Base-by-base conservation (phyloP, 2,329 filamentous ascomycete species). In the Exophiala oligosperma region DNA sequence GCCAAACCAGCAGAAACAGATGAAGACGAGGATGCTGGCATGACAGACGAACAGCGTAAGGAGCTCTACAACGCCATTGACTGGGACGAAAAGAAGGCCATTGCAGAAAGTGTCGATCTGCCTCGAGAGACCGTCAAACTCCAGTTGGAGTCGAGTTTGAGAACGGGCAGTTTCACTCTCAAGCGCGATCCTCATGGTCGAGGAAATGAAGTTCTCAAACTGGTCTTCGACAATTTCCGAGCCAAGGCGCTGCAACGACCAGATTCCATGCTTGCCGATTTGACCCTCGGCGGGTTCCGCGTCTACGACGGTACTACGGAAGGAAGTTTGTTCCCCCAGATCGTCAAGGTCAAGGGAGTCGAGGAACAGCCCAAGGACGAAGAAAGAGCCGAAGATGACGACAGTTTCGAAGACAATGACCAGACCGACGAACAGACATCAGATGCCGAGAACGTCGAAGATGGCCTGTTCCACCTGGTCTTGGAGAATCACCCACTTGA, bases 51-150 rank as follows among this genome's bases (percentile, higher is more conserved):
- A 73, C 92, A 99, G 72, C 88, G 93, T 43, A 92, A 97, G 72
- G 93, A 99, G 74, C 83, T 99, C 8, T 99, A 97, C 73, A 89
- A 95, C 66, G 95, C 91, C 50, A 99, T 99, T 68, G 94, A 97
- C 68, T 99, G 93, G 87, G 91, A 99, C 62, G 94, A 99, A 74
- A 97, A 97, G 78, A 87, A 92, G 60, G 90, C 89, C 1, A 82
- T 99, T 40, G 82, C 91, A 0, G 92, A 96, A 65, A 88, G 89
- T 43, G 87, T 99, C 2, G 94, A 99, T 66, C 81, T 92, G 32
- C 95, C 95, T 0, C 85, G 90, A 54, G 94, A 99, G 67, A 91
- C 91, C 8, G 82, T 99, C 68, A 97, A 97, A 74, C 81, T 97
- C 72, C 91, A 97, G 71, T 79, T 99, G 49, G 92, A 97, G 71